Base-by-base conservation (phyloP, 108 stramenopile species). In the Cyclotella atomus region DNA sequence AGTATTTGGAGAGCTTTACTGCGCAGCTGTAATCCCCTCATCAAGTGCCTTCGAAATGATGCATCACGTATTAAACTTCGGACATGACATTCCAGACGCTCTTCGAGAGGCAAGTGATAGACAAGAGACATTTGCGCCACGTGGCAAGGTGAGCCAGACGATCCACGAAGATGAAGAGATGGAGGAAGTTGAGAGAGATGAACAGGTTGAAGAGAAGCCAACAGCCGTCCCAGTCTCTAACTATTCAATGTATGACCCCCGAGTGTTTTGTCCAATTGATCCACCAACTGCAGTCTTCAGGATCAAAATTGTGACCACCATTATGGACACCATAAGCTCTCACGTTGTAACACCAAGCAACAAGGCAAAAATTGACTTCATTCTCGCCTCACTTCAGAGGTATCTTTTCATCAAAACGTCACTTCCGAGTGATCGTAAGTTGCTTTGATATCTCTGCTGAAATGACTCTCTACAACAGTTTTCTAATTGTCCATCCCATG, bases 361-460 rank as follows among this genome's bases (percentile, higher is more conserved):
- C 47, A 82, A 87, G 17, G 27, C 77, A 7, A 90, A 86, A 44
- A 47, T 96, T 29, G 83, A 85, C 30, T 81, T 63, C 12, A 91
- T 89, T 45, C 83, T 97, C 32, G 69, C 92, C 0, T 81, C 92
- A 34, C 95, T 97, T 44, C 97, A 97, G 65, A 72, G 97, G 20
- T 98, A 98, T 71, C 88, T 98, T 47, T 96, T 98, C 68, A 94
- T 92, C 32, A 98, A 98, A 76, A 72, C 83, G 19, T 73, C 80
- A 34, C 86, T 98, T 20, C 97, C 97, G 16, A 86, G 91, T 16
- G 95, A 97, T 29, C 89, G 79, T 79, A 46, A 45, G 79, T 79
- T 61, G n/a, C n/a, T 49, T 49, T 49, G 10, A 54, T 62, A 30
- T 52, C 27, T 15, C 34, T 53, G 27, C 67, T 32, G 24, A 61